These are phyloP conservation scores for Coemansia furcata DNA, from an alignment of 192 early-diverging fungal genomes.

Conservation along the genomic window DNA sequence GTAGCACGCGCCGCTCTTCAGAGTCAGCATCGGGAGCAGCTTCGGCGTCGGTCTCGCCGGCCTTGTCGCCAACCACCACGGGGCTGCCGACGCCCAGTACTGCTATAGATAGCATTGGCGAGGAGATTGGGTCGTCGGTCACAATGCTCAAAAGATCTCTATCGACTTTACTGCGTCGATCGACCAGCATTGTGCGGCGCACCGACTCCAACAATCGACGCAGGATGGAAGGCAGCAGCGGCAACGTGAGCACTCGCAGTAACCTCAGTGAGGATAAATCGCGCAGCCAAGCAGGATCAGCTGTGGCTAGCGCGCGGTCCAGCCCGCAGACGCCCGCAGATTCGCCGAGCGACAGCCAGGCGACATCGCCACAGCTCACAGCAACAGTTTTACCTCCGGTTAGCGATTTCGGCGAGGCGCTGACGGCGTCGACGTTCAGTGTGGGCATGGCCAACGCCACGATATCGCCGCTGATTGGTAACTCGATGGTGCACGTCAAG, in stretches of 20 bases:
- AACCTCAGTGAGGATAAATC: conserved; percentile 8
- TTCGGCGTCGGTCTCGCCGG: background rate
- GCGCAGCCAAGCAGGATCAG: background rate
- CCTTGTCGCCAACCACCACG: background rate
- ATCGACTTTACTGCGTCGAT: conserved; percentile 41
- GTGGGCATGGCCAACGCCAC: conserved; percentile 14
- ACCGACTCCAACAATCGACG: conserved; percentile 10
- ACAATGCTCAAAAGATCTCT: conserved; percentile 36
- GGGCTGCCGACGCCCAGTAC: conserved; percentile 21
- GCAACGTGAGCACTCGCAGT: background rate
- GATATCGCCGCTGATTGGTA: conserved; percentile 39
- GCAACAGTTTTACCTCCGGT: background rate
- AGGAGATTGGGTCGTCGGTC: conserved; percentile 1
- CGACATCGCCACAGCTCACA: background rate
- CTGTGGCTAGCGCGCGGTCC: background rate
- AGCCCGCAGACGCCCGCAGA: background rate
- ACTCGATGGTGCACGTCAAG: conserved; percentile 51
- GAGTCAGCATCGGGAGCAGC: background rate
- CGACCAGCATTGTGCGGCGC: conserved; percentile 33
- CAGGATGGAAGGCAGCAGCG: background rate
- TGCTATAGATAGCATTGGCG: background rate
- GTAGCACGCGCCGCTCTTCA: conserved; percentile 7
- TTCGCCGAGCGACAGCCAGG: background rate
- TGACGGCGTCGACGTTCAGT: conserved; percentile 34
- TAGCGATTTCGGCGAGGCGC: conserved; percentile 9